These are phyloP conservation scores for Trametes cingulata DNA, from an alignment of 768 basidiomycete species.

Conservation along the genomic window DNA sequence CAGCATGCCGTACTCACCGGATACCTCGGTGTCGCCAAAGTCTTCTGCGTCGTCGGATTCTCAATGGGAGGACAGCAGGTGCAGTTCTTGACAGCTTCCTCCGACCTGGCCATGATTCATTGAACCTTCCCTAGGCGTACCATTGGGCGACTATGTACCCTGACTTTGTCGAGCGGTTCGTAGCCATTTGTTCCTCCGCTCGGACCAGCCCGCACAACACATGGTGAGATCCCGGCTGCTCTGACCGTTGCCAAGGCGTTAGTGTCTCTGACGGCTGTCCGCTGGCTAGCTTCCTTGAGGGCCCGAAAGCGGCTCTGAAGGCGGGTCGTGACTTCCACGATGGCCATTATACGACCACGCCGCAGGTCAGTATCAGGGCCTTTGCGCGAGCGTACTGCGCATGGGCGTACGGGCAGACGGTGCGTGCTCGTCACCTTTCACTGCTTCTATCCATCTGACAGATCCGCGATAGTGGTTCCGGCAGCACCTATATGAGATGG, in stretches of 20 bases:
- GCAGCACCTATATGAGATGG: constrained; percentile 43
- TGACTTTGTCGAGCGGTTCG: constrained; percentile 47
- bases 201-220: constrained; percentile 55
- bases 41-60: constrained; percentile 30
- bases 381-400: constrained; percentile 56
- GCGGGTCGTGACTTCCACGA: constrained; percentile 53
- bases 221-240: constrained; percentile 37
- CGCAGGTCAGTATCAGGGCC: constrained; percentile 51
- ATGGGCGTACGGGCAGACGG: constrained; percentile 57
- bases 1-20: constrained; percentile 30
- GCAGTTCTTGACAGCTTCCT: not conserved
- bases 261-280: not conserved
- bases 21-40: constrained; percentile 25
- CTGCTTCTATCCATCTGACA: not conserved
- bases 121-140: constrained; percentile 41
- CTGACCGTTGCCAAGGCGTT: not conserved
- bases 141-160: constrained; percentile 58
- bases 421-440: constrained; percentile 21
- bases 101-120: not conserved
- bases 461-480: constrained; percentile 49
- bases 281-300: constrained; percentile 51
- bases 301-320: constrained; percentile 51
- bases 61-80: constrained; percentile 36
- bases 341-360: constrained; percentile 48
- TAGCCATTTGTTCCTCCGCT: constrained; percentile 53